phyloP scores from a whole-genome alignment of 352 stramenopile genomes.

The Lagenidium giganteum region DNA sequence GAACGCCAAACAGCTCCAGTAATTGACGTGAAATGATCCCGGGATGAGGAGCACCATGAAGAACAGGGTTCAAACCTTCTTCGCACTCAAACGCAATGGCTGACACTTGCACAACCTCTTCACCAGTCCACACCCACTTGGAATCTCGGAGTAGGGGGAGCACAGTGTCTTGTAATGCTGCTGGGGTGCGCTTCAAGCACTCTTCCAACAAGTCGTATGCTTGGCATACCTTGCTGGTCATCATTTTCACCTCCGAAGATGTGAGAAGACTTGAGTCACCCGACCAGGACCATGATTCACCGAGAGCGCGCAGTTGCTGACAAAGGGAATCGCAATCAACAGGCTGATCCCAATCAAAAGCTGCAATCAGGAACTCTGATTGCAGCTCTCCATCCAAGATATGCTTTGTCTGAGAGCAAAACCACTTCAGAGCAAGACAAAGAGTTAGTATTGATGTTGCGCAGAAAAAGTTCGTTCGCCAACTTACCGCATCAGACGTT shows the following conservation, averaged over 20 bases:
- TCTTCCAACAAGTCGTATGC: conserved; percentile 58
- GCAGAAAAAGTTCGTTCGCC: too few species aligned
- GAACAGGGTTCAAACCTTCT: conserved; percentile 39
- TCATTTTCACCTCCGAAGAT: conserved; percentile 5
- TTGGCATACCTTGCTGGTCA: conserved; percentile 33
- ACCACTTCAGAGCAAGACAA: too few species aligned
- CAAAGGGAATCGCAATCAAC: conserved; percentile 38
- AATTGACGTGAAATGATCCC: conserved; percentile 50
- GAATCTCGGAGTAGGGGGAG: conserved; percentile 31
- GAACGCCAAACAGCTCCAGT: conserved; percentile 44
- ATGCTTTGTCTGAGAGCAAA: conserved; percentile 45
- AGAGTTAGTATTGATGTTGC: too few species aligned
- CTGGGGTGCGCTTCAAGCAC: conserved; percentile 19
- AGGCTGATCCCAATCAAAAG: conserved; percentile 49
- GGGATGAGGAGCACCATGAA: conserved; percentile 51
- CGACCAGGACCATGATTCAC: background rate
- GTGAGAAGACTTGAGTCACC: background rate
- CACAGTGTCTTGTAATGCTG: conserved; percentile 14
- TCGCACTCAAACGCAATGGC: conserved; percentile 49
- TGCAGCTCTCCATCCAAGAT: conserved; percentile 51
- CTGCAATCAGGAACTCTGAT: conserved; percentile 39
- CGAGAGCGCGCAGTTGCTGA: conserved; percentile 45
- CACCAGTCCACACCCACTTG: conserved; percentile 71
- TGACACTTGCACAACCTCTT: conserved; percentile 35
- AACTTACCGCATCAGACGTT: too few species aligned